Evolutionary conservation across 495 filamentous ascomycete species (phyloP), one percentile per base, ranked within the genome.

Genomic region (Peziza echinospora): DNA sequence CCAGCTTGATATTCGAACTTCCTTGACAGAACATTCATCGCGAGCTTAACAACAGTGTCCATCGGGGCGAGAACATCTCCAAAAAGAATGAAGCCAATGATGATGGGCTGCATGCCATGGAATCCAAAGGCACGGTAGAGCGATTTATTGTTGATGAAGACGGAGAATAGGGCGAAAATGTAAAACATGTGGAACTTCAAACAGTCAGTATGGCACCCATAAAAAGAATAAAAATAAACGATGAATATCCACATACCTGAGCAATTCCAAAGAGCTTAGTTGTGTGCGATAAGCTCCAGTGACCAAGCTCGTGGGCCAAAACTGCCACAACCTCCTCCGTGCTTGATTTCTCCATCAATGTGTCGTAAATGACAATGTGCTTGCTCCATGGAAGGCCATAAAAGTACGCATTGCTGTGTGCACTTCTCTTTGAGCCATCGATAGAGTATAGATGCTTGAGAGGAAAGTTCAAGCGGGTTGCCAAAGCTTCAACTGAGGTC

Each of bases 291-390:
- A 92, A 67, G 49, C 75, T 91, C 89, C 89, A 97, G 64, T 97
- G 89, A 41, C 89, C 89, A 41, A 97, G 74, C 63, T 97, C 89
- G 57, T 97, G 89, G 30, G 82, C 83, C 24, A 97, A 69, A 26
- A 97, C 85, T 45, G 89, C 87, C 19, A 93, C 84, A 37, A 97
- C 86, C 63, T 97, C 89, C 54, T 85, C 71, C 2, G 78, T 74
- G 52, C 84, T 75, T 60, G 78, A 86, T 70, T 96, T 91, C 63
- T 94, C 87, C 45, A 97, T 85, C 52, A 97, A 63, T 9, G 89
- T 97, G 58, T 97, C 89, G 56, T 91, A 97, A 59, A 97, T 91
- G 54, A 97, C 89, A 65, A 97, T 97, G 67, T 93, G 89, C 73
- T 97, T 97, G 73, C 93, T 94, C 86, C 89, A 96, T 5, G 89